Evolutionary conservation across 2,329 filamentous ascomycete species (phyloP).

Genomic region (Nemania sp.): DNA sequence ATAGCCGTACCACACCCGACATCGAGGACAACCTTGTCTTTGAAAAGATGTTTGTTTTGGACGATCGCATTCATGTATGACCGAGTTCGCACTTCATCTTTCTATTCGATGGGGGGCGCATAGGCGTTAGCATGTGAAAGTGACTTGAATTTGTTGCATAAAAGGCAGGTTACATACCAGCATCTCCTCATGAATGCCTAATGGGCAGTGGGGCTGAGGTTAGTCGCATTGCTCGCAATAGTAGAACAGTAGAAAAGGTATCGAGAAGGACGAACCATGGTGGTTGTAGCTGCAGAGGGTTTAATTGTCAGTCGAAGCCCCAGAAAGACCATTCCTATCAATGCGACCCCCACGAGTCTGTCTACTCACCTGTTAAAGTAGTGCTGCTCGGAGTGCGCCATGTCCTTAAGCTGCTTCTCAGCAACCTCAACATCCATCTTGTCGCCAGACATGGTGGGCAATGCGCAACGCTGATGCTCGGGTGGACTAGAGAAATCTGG

Average conservation of each 20-base stretch:
- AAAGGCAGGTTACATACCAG: constrained; percentile 73
- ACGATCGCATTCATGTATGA: constrained; percentile 98
- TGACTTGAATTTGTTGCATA: constrained; percentile 32
- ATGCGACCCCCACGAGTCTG: not conserved
- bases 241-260: constrained; percentile 52
- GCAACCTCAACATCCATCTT: constrained; percentile 71
- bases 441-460: constrained; percentile 50
- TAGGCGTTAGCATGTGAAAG: constrained; percentile 43
- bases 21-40: constrained; percentile 87
- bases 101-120: constrained; percentile 66
- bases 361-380: constrained; percentile 91
- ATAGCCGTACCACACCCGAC: constrained; percentile 98
- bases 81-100: constrained; percentile 96
- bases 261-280: constrained; percentile 75
- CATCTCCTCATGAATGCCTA: constrained; percentile 98
- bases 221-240: constrained; percentile 38
- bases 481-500: constrained; percentile 28
- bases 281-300: constrained; percentile 83
- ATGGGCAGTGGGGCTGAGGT: constrained; percentile 31
- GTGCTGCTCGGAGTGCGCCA: constrained; percentile 97
- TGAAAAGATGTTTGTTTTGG: constrained; percentile 95
- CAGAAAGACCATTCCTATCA: constrained; percentile 38
- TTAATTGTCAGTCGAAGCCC: constrained; percentile 37
- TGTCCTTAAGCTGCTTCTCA: constrained; percentile 73
- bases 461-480: constrained; percentile 16